These are phyloP conservation scores for Westerdykella ornata DNA, from an alignment of 2,329 filamentous ascomycete genomes.

Conservation along the genomic window DNA sequence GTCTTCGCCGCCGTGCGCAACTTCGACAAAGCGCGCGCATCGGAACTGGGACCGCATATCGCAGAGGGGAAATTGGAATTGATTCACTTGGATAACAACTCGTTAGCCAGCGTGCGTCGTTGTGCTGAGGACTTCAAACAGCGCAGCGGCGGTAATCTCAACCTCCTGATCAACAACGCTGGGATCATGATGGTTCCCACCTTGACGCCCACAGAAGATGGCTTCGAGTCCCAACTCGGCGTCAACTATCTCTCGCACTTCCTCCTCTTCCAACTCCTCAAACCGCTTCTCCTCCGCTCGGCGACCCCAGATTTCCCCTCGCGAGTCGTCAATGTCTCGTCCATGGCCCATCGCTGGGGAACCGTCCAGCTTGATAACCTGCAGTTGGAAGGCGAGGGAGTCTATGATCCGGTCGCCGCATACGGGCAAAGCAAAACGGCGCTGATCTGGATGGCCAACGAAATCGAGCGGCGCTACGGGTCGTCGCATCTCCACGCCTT, in stretches of 20 bases:
- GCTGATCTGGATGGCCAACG: conserved; percentile 47
- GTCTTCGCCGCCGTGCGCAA: conserved; percentile 44
- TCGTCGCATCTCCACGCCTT: conserved; percentile 40
- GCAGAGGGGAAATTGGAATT: conserved; percentile 30
- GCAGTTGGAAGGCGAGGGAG: conserved; percentile 27
- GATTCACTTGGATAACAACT: conserved; percentile 24
- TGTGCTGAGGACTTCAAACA: conserved; percentile 15
- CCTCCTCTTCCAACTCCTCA: conserved; percentile 39
- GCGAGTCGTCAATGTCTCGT: conserved; percentile 45
- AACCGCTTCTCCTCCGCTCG: conserved; percentile 36
- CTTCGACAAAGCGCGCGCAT: conserved; percentile 31
- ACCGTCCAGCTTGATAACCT: conserved; percentile 38
- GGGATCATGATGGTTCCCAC: conserved; percentile 39
- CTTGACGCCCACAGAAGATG: conserved; percentile 29
- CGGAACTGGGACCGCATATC: conserved; percentile 9
- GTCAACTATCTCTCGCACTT: conserved; percentile 47
- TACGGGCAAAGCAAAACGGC: conserved; percentile 49
- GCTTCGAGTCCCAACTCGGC: conserved; percentile 37
- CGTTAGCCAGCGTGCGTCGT: conserved; percentile 14
- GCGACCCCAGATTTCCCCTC: conserved; percentile 38
- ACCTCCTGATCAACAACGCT: conserved; percentile 43
- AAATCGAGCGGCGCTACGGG: conserved; percentile 46
- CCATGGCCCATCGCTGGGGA: conserved; percentile 38
- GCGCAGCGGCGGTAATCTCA: conserved; percentile 15
- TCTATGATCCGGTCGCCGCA: conserved; percentile 35